phyloP scores from a whole-genome alignment of 768 basidiomycete genomes.

The Russula emetica region DNA sequence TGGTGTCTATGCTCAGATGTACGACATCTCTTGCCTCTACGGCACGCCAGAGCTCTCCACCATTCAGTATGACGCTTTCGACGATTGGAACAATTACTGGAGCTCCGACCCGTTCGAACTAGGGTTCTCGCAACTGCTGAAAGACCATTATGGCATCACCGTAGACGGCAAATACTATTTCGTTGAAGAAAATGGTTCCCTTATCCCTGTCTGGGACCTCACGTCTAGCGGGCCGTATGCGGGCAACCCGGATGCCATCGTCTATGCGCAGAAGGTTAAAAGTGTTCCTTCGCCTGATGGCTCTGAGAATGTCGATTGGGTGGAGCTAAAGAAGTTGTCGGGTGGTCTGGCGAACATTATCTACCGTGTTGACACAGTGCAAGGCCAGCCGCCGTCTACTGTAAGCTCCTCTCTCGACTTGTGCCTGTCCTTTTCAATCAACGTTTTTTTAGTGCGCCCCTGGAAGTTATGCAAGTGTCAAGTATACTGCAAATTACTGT shows the following conservation, averaged over 20 bases:
- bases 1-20: slow-evolving; percentile 22
- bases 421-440: not conserved
- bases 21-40: slow-evolving; percentile 19
- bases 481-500: slow-evolving; percentile 25
- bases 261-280: slow-evolving; percentile 14
- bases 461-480: slow-evolving; percentile 9
- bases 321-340: slow-evolving; percentile 2
- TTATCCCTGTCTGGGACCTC: slow-evolving; percentile 21
- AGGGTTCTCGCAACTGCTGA: not conserved
- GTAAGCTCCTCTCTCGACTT: slow-evolving; percentile 1
- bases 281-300: slow-evolving; percentile 11
- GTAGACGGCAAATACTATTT: slow-evolving; percentile 25
- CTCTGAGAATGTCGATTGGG: slow-evolving; percentile 17
- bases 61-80: slow-evolving; percentile 3
- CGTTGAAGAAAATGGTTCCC: not conserved
- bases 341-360: slow-evolving; percentile 13
- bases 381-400: slow-evolving; percentile 18
- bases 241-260: slow-evolving; percentile 14
- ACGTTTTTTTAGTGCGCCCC: slow-evolving; percentile 12
- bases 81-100: not conserved
- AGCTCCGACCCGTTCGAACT: not conserved
- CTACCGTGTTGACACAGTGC: slow-evolving; percentile 20
- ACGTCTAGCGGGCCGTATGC: slow-evolving; percentile 3
- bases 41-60: not conserved
- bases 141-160: not conserved